These are phyloP conservation scores for Globisporangium ultimum DNA, from an alignment of 352 stramenopile genomes.

Conservation along the genomic window DNA sequence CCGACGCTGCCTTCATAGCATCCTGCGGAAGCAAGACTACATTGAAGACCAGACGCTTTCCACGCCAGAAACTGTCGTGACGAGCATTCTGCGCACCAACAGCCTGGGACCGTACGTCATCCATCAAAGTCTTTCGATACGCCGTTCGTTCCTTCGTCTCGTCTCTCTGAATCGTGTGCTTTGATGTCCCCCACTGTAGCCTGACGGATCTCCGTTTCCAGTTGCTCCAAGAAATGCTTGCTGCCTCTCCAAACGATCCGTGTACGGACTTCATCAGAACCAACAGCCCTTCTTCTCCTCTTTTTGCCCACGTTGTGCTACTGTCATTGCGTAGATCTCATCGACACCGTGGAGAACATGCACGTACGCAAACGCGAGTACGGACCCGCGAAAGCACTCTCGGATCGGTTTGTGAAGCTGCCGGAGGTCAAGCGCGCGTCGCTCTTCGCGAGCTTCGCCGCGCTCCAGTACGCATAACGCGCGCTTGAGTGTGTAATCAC, in stretches of 20 bases:
- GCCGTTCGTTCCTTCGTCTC: no score
- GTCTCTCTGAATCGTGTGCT: no score
- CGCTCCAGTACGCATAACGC: conserved; percentile 16
- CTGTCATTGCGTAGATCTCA: conserved; percentile 23
- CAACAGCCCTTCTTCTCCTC: no score
- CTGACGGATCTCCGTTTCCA: conserved; percentile 40
- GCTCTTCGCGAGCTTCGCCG: conserved; percentile 27
- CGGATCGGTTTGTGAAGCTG: conserved; percentile 27
- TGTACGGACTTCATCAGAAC: conserved; percentile 17
- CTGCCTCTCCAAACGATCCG: conserved; percentile 22
- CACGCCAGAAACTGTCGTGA: conserved; percentile 26
- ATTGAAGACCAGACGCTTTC: conserved; percentile 35
- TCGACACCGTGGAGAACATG: conserved; percentile 43
- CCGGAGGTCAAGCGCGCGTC: conserved; percentile 25
- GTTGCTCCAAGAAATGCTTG: conserved; percentile 38
- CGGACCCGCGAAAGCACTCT: conserved; percentile 22
- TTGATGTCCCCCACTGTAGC: conserved; percentile 8
- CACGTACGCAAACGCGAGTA: conserved; percentile 39
- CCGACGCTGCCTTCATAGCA: conserved; percentile 12
- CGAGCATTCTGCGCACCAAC: conserved; percentile 27
- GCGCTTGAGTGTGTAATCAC: no score
- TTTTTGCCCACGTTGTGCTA: no score
- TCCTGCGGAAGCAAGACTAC: conserved; percentile 43
- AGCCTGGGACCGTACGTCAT: conserved; percentile 37
- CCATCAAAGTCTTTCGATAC: no score